Evolutionary conservation across 2,329 filamentous ascomycete species (phyloP).

Genomic region (Trichoderma pleuroti): DNA sequence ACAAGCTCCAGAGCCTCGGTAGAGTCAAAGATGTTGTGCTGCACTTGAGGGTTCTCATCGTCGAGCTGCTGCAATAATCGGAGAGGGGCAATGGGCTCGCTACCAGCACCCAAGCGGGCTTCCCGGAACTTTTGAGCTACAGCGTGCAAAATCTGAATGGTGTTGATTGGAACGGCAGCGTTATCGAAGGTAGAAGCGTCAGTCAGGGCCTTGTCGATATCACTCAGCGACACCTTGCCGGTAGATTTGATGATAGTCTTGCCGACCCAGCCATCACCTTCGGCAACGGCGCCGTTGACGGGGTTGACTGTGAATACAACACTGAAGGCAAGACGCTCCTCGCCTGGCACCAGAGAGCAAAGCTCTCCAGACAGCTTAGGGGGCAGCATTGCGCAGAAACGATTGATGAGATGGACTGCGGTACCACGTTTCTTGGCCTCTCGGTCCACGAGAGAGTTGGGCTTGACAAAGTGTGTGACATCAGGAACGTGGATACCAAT

Average conservation of each 20-base stretch:
- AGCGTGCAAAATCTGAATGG: constrained; percentile 75
- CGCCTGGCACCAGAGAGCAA: constrained; percentile 79
- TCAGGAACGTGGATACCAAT: constrained; percentile 94
- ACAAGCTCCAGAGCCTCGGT: constrained; percentile 86
- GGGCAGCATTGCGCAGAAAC: constrained; percentile 82
- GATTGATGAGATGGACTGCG: constrained; percentile 90
- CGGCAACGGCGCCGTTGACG: constrained; percentile 70
- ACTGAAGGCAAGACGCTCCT: constrained; percentile 87
- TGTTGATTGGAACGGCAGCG: constrained; percentile 64
- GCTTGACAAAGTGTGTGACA: constrained; percentile 94
- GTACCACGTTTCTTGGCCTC: constrained; percentile 98
- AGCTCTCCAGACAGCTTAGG: constrained; percentile 80
- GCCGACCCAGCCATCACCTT: constrained; percentile 90
- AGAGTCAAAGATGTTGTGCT: constrained; percentile 93
- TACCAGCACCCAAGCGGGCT: constrained; percentile 74
- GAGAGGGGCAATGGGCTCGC: constrained; percentile 76
- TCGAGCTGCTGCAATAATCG: constrained; percentile 90
- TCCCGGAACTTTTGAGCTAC: constrained; percentile 90
- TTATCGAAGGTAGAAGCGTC: constrained; percentile 61
- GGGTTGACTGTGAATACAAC: constrained; percentile 90
- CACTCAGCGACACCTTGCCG: constrained; percentile 77
- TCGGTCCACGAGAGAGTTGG: constrained; percentile 89
- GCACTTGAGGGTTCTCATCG: constrained; percentile 95
- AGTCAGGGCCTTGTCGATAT: constrained; percentile 78
- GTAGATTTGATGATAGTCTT: constrained; percentile 90